phyloP scores from a whole-genome alignment of 306 rosid species.

The Begonia peltatifolia region DNA sequence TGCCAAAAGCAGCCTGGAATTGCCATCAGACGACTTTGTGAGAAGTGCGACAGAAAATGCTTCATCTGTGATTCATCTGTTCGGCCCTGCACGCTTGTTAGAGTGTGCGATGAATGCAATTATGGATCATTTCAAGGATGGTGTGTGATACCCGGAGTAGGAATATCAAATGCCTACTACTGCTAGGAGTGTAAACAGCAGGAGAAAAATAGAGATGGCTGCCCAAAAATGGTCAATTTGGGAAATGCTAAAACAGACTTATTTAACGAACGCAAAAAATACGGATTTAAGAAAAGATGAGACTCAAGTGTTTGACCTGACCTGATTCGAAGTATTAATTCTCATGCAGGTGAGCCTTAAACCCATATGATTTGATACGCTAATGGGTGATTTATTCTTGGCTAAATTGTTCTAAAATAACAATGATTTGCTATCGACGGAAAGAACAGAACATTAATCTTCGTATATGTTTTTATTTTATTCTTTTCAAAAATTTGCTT shows the following conservation, averaged over 20 bases:
- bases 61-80: conserved; percentile 78
- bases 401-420: no score
- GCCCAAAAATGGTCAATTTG: conserved; percentile 82
- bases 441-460: no score
- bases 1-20: conserved; percentile 87
- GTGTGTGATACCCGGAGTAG: conserved; percentile 80
- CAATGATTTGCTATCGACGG: no score
- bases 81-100: conserved; percentile 82
- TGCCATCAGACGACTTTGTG: conserved; percentile 69
- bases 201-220: conserved; percentile 90
- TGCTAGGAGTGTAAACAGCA: conserved; percentile 97
- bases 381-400: no score
- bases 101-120: conserved; percentile 37
- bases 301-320: no score
- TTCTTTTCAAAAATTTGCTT: no score
- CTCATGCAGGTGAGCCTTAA: no score
- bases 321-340: no score
- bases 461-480: no score
- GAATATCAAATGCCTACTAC: conserved; percentile 87
- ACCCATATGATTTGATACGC: no score
- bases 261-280: conserved; percentile 79
- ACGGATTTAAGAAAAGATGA: conserved; percentile 88
- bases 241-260: conserved; percentile 71
- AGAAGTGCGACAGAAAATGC: conserved; percentile 86
- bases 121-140: conserved; percentile 18